Conservation (phyloP, 441 rosid genomes). For the Biscutella laevigata region DNA sequence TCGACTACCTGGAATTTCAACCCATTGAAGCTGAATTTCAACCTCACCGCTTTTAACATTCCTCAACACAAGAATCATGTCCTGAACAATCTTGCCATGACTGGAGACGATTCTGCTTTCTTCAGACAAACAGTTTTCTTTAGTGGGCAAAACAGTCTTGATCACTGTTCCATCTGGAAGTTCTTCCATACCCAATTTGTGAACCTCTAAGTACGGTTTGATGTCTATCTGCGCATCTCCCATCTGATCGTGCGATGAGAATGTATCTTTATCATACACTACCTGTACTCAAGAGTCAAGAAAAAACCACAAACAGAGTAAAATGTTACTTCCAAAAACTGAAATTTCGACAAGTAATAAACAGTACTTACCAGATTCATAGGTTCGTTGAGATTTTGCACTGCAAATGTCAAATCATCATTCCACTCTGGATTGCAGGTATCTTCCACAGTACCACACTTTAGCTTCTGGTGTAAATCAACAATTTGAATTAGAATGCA, state of each 20-base stretch:
- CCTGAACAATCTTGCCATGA: constrained; percentile 38
- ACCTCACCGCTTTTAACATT: constrained; percentile 43
- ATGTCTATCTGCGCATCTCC: constrained; percentile 42
- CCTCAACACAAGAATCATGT: constrained; percentile 36
- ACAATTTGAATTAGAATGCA: not conserved
- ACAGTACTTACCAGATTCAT: constrained; percentile 37
- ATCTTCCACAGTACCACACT: constrained; percentile 33
- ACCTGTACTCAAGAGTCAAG: too few species aligned
- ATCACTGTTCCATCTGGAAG: constrained; percentile 35
- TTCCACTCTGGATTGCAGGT: constrained; percentile 61
- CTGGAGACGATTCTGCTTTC: constrained; percentile 39
- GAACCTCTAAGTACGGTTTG: constrained; percentile 34
- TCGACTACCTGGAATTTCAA: constrained; percentile 30
- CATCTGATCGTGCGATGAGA: too few species aligned
- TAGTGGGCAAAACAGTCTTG: constrained; percentile 31
- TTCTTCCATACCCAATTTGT: constrained; percentile 25
- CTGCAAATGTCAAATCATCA: constrained; percentile 40
- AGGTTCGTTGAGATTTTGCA: constrained; percentile 25
- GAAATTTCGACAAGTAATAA: too few species aligned
- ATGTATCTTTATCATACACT: constrained; percentile 52
- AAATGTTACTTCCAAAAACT: too few species aligned
- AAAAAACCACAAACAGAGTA: too few species aligned
- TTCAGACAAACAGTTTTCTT: constrained; percentile 31
- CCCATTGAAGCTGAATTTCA: constrained; percentile 43
- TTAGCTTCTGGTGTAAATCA: constrained; percentile 37